Evolutionary conservation across 148 eudicot genomes (phyloP).

Genomic region (Rhododendron griersonianum): DNA sequence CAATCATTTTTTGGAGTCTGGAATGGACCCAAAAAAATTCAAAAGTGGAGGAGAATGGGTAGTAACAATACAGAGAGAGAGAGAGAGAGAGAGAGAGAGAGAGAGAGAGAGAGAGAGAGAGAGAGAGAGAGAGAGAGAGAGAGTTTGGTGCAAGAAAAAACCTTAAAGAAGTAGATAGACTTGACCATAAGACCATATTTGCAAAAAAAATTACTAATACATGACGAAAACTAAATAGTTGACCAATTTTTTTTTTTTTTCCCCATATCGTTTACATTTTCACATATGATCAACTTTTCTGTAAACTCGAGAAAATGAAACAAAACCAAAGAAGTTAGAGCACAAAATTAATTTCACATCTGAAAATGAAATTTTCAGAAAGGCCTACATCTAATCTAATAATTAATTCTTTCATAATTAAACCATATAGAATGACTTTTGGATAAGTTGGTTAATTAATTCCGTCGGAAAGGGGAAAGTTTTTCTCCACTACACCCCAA

Average conservation of each 20-base stretch:
- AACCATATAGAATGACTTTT: background rate
- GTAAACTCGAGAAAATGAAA: background rate
- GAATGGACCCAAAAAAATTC: no score
- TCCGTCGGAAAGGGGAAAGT: conserved; percentile 11
- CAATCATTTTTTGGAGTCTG: no score
- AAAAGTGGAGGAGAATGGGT: no score
- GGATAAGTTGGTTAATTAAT: background rate
- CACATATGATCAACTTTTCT: background rate
- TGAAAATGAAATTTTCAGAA: background rate
- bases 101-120: no score
- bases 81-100: no score
- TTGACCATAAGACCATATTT: no score
- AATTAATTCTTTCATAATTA: background rate
- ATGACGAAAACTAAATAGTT: background rate
- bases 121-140: no score
- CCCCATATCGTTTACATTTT: background rate
- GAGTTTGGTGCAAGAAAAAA: no score
- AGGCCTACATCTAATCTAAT: background rate
- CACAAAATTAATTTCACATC: background rate
- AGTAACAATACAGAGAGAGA: no score
- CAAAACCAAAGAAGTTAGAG: background rate
- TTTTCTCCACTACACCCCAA: conserved; percentile 8
- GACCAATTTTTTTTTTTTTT: background rate
- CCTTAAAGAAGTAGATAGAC: no score
- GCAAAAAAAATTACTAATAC: background rate